Evolutionary conservation across 441 rosid genomes (phyloP), one percentile per base, ranked within the genome.

Genomic region (Daphne laureola): DNA sequence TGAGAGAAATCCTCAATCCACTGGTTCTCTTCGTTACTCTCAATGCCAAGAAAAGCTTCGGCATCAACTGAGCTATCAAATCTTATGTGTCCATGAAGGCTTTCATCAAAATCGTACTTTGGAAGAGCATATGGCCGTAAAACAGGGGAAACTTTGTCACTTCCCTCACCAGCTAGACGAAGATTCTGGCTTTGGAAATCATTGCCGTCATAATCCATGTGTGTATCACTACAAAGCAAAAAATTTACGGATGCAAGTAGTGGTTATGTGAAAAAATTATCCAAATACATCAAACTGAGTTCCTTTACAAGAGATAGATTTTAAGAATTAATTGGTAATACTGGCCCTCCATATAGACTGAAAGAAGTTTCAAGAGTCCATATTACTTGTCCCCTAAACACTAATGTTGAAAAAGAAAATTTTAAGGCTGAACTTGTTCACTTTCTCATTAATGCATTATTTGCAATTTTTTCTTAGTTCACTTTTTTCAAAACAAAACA

Each of bases 191-290:
- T 76, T 73, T 86, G 96, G 84, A 81, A 86, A 75, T 94, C 98
- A 78, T 71, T 90, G 77, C 91, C 99, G 76, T 95, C 95, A 86
- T 82, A 88, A 80, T 91, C 99, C 99, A 95, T 95, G 95, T 80
- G 90, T 80, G 62, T 75, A 67, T 76, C 55, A 90, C 99, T 95
- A 70, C 53, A 66, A 71, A 4, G 63, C 41, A 27, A 47, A 53
- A 54, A 43, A 51, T 36, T 42, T 36, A 46, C 51, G 45, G 9
- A 46, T n/a, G 49, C 42, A 38, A 43, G 38, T 9, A 31, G 5
- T 6, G 38, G 38, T 31, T 31, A 31, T 6, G 7, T 31, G 38
- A 31, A 7, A 3, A 9, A 7, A 31, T 31, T 31, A 31, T 6
- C 11, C 38, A 31, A 31, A 31, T 31, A 31, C 11, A 31, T 9